Percentiles rank a stretch among this genome's conserved stretches.
phyloP scores from a whole-genome alignment of 192 early-diverging fungal species.

The Mortierella alpina region DNA sequence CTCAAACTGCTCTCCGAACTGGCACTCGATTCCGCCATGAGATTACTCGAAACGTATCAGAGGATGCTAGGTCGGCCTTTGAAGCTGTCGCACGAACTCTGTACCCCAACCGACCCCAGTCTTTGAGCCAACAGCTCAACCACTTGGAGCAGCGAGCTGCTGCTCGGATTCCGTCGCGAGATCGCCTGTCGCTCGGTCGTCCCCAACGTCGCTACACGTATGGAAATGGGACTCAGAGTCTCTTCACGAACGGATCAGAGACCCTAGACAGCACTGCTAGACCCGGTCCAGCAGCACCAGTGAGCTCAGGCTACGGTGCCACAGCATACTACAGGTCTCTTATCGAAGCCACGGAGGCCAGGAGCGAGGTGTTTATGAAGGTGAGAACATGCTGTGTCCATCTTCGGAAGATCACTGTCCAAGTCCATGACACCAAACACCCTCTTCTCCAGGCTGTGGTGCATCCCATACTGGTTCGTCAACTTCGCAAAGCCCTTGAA shows the following conservation, averaged over 20 bases:
- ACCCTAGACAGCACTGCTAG: too few relatives aligned
- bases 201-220: not conserved
- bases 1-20: not conserved
- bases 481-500: conserved; percentile 24
- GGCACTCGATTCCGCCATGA: not conserved
- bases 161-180: not conserved
- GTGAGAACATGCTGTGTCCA: conserved; percentile 20
- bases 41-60: not conserved
- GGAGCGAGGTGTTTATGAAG: not conserved
- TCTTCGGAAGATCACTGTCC: conserved; percentile 10
- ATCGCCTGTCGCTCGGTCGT: conserved; percentile 2
- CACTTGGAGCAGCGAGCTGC: not conserved
- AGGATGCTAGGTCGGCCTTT: conserved; percentile 8
- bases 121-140: not conserved
- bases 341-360: too few relatives aligned
- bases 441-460: conserved; percentile 17
- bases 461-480: conserved; percentile 6
- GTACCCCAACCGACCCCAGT: conserved; percentile 8
- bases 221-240: not conserved
- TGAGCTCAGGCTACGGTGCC: too few relatives aligned
- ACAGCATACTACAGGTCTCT: too few relatives aligned
- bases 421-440: conserved; percentile 18
- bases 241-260: too few relatives aligned
- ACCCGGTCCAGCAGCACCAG: too few relatives aligned
- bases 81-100: conserved; percentile 4